Evolutionary conservation across 1,284 basidiomycete species (phyloP).

Genomic region (Moniliella sp.): DNA sequence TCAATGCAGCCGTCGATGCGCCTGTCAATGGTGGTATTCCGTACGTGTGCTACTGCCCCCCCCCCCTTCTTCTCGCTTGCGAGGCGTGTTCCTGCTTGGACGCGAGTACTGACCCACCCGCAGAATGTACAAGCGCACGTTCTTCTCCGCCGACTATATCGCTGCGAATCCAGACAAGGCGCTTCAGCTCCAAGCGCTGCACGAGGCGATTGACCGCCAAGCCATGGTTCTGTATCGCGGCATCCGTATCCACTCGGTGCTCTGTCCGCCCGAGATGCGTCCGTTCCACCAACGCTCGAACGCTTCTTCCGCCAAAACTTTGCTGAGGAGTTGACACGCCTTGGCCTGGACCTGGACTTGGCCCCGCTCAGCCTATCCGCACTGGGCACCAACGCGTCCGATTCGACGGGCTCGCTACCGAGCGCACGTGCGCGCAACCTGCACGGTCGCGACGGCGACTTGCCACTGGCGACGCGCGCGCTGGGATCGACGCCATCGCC

Average conservation of each 20-base stretch:
- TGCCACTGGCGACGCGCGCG: too few relatives aligned
- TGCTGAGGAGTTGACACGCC: slow-evolving; percentile 51
- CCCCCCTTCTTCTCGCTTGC: too few relatives aligned
- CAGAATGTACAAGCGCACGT: slow-evolving; percentile 36
- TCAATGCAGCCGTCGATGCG: slow-evolving; percentile 69
- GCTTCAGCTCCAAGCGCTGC: slow-evolving; percentile 50
- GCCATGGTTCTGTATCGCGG: slow-evolving; percentile 60
- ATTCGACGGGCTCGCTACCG: too few relatives aligned
- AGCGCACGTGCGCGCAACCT: too few relatives aligned
- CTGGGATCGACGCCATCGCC: too few relatives aligned
- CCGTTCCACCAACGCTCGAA: slow-evolving; percentile 76
- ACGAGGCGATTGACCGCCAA: slow-evolving; percentile 50
- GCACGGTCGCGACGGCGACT: too few relatives aligned
- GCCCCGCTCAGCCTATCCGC: too few relatives aligned
- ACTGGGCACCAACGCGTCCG: too few relatives aligned
- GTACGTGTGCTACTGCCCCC: too few relatives aligned
- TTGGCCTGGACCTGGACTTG: slow-evolving; percentile 13
- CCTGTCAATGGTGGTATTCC: slow-evolving; percentile 55
- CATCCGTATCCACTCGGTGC: slow-evolving; percentile 55
- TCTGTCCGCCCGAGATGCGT: slow-evolving; percentile 66
- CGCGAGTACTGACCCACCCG: neutral
- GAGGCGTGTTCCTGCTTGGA: too few relatives aligned
- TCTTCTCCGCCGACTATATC: slow-evolving; percentile 53
- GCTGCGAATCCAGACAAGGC: slow-evolving; percentile 49
- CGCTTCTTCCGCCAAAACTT: slow-evolving; percentile 71